Base-by-base conservation (phyloP, 2,329 filamentous ascomycete species). In the Beauveria asiatica region DNA sequence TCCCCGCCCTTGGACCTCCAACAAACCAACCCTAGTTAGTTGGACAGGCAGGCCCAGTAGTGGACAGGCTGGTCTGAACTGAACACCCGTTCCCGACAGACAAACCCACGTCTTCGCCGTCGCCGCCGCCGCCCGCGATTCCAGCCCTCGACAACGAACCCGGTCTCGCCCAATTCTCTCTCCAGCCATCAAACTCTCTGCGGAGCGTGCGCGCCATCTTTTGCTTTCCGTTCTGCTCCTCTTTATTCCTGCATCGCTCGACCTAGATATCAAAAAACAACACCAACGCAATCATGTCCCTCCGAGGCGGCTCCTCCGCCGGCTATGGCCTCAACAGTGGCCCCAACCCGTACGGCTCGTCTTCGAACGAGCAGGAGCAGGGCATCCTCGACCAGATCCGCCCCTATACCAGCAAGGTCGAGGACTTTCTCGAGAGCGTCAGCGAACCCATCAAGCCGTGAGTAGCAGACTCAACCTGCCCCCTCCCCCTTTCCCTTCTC, bases 331-430 rank as follows among this genome's bases (percentile, higher is more conserved):
- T 94, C 73, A 87, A 87, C 70, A 83, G 86, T 73, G 84, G 86
- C 70, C 86, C 85, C 57, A 69, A 70, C 70, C 84, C 86, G 65
- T 92, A 91, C 69, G 86, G 83, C 64, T 83, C 80, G 80, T 62
- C 80, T 78, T 68, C 79, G 76, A 65, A 63, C 41, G 69, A 72
- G 37, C 87, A 92, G 53, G 90, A 85, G 74, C 86, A 69, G 57
- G 67, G 68, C 66, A 62, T 74, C 61, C 84, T 99, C 67, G 94
- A 97, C 74, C 83, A 90, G 69, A 91, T 99, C 72, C 84, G 94
- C 65, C 85, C 92, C 74, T 92, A 97, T 76, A 99, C 94, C 56
- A 96, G 90, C 87, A 97, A 97, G 83, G 93, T 99, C 66, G 94
- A 99, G 78, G 94, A 99, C 73, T 78, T 90, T 72, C 76, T 99